A percentile compares a stretch with the other conserved stretches of the same genome.
Conservation (phyloP, 2,329 filamentous ascomycete species). For the Sporothrix brasiliensis region DNA sequence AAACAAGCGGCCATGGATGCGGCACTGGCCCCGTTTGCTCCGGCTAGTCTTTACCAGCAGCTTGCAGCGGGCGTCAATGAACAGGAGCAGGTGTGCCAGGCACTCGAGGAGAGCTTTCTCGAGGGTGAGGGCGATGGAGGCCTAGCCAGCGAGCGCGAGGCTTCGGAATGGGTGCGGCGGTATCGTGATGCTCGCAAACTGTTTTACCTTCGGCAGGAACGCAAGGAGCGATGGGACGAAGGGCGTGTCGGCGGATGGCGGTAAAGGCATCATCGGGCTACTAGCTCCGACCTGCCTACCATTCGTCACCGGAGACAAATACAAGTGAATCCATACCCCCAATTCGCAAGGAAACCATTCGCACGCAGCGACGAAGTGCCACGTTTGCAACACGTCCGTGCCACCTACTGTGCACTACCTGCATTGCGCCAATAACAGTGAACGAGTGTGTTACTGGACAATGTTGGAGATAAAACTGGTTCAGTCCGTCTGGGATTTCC, state of each 20-base stretch:
- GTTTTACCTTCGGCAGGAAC: conserved; percentile 79
- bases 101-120: conserved; percentile 90
- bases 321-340: neutral
- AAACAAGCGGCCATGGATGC: conserved; percentile 89
- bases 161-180: conserved; percentile 78
- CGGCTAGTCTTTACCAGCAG: conserved; percentile 81
- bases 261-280: conserved; percentile 42
- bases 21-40: conserved; percentile 80
- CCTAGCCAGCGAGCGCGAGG: conserved; percentile 75
- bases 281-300: too few species aligned
- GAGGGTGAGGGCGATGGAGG: conserved; percentile 61
- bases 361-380: neutral
- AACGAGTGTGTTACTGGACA: neutral
- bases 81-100: conserved; percentile 77
- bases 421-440: neutral
- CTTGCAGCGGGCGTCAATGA: conserved; percentile 76
- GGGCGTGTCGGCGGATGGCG: conserved; percentile 93
- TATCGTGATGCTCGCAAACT: conserved; percentile 79
- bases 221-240: conserved; percentile 94
- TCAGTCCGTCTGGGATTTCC: too few species aligned
- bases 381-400: neutral
- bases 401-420: neutral
- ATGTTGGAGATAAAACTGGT: too few species aligned
- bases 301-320: neutral
- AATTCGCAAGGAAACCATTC: neutral